Base-by-base conservation (phyloP, 768 basidiomycete species). In the Leucosporidium yakuticum region DNA sequence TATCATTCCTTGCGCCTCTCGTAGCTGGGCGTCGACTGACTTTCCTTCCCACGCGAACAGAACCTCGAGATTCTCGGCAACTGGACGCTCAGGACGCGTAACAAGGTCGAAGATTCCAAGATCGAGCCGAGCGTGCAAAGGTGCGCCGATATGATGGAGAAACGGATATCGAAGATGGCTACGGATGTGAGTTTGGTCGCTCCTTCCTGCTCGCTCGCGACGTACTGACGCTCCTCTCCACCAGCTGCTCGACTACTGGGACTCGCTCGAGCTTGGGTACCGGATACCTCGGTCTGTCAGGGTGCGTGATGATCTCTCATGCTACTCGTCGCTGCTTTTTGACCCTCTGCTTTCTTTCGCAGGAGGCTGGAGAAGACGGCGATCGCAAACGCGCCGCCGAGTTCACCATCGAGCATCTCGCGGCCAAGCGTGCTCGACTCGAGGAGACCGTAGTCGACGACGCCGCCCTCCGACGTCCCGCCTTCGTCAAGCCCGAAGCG, bases 61-160 rank as follows among this genome's bases (percentile, higher is more conserved):
- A 79, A 77, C 17, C 73, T 82, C 29, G 76, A 78, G 63, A 74
- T 76, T 44, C 74, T 82, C 69, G 62, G 60, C 7, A 73, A 73
- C 29, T 98, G 93, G 93, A 90, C 90, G 0, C 79, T 96, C 47
- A 81, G 89, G 60, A 85, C 87, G 53, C 84, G 89, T 63, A 97
- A 96, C 81, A 97, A 97, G 79, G 86, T 98, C 34, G 89, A 93
- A 66, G 91, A 93, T 70, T 85, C 86, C 23, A 85, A 84, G 72
- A 85, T 93, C 61, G 84, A 85, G 59, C 58, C 58, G 34, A 49
- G 32, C 21, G 62, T 76, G 39, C 17, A 31, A 20, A 32, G n/a
- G 12, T 65, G 65, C 15, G 36, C 54, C 23, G 66, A 63, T 19
- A 54, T 64, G 29, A 63, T 64, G 21, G 66, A 69, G 23, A 67